A percentile compares a stretch with the other conserved stretches of the same genome.
phyloP scores from a whole-genome alignment of 495 filamentous ascomycete species.

The Penicillium nucicola region DNA sequence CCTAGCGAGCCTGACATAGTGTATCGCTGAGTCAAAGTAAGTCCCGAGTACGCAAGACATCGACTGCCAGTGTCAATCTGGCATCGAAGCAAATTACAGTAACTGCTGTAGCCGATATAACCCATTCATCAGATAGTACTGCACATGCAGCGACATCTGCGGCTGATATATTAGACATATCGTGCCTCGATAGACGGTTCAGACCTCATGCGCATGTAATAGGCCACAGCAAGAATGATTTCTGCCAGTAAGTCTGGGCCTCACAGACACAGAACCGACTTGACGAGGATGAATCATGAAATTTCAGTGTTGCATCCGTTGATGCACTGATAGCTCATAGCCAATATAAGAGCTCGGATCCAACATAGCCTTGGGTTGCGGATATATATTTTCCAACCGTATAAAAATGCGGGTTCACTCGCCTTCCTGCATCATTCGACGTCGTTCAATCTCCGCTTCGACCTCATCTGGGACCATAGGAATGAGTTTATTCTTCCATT shows the following conservation, averaged over 20 bases:
- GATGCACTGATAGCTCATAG: background rate
- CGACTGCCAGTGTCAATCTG: too few species aligned
- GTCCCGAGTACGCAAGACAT: too few species aligned
- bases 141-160: too few species aligned
- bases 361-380: background rate
- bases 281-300: too few species aligned
- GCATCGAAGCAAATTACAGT: too few species aligned
- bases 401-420: slow-evolving; percentile 37
- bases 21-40: too few species aligned
- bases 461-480: slow-evolving; percentile 52
- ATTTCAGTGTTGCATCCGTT: too few species aligned
- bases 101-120: too few species aligned
- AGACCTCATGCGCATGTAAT: background rate
- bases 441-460: slow-evolving; percentile 58
- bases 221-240: background rate
- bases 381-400: background rate
- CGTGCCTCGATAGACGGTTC: background rate
- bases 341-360: background rate
- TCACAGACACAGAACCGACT: background rate
- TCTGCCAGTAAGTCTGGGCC: background rate
- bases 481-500: slow-evolving; percentile 39
- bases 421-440: slow-evolving; percentile 52
- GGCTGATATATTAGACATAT: too few species aligned
- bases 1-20: too few species aligned
- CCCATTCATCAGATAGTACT: too few species aligned